Evolutionary conservation across 306 rosid genomes (phyloP).

Genomic region (Trifolium subterraneum): DNA sequence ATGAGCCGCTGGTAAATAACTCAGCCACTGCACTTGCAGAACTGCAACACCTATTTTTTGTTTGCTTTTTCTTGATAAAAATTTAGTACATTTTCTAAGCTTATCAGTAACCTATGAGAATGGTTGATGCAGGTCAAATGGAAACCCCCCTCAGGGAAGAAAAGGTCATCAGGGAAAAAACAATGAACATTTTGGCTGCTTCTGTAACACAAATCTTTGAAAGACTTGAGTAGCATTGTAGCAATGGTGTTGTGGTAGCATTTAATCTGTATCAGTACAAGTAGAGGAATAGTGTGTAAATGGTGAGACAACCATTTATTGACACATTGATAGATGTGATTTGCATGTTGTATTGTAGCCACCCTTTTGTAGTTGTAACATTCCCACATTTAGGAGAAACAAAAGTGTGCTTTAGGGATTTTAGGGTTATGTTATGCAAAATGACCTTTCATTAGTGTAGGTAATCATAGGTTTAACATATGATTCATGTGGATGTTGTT

Average conservation of each 20-base stretch:
- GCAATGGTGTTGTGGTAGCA: conserved; percentile 41
- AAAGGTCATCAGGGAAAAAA: conserved; percentile 51
- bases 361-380: conserved; percentile 56
- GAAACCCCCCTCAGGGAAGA: conserved; percentile 70
- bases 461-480: conserved; percentile 57
- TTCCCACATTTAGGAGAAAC: conserved; percentile 52
- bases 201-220: conserved; percentile 26
- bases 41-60: conserved; percentile 12
- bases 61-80: not conserved
- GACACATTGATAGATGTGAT: conserved; percentile 44
- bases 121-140: conserved; percentile 74
- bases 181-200: conserved; percentile 45
- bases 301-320: conserved; percentile 49
- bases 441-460: conserved; percentile 58
- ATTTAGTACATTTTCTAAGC: conserved; percentile 5
- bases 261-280: conserved; percentile 37
- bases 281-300: conserved; percentile 37
- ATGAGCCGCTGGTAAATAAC: conserved; percentile 85
- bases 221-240: conserved; percentile 20
- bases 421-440: conserved; percentile 46
- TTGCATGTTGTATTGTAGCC: conserved; percentile 51
- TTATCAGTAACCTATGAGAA: conserved; percentile 12
- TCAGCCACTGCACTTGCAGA: conserved; percentile 41
- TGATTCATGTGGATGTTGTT: conserved; percentile 57
- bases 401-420: conserved; percentile 42